These are phyloP conservation scores for Coemansia sp. DNA, from an alignment of 192 early-diverging fungal genomes.

Conservation along the genomic window DNA sequence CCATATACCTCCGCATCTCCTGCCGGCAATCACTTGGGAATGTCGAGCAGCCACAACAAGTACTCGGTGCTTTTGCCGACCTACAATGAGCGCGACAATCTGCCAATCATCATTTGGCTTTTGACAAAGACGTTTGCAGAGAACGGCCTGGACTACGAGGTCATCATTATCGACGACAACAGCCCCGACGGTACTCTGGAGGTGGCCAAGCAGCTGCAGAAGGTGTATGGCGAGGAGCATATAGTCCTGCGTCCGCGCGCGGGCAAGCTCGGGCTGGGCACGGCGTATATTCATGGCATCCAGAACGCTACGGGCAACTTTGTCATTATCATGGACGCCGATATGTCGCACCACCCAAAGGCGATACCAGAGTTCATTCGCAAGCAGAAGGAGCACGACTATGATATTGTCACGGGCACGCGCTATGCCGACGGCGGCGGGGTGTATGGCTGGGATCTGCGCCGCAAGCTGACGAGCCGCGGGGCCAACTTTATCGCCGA, in stretches of 20 bases:
- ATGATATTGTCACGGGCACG: conserved; percentile 92
- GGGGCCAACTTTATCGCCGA: conserved; percentile 96
- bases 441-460: conserved; percentile 97
- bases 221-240: conserved; percentile 74
- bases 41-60: conserved; percentile 46
- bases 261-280: conserved; percentile 93
- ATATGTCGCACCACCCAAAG: conserved; percentile 98
- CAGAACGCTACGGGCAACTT: conserved; percentile 91
- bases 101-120: conserved; percentile 93
- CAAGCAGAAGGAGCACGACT: conserved; percentile 76
- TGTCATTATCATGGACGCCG: conserved; percentile 97
- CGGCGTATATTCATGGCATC: conserved; percentile 93
- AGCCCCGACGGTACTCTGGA: conserved; percentile 94
- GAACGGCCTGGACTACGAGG: conserved; percentile 84
- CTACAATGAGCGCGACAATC: conserved; percentile 96
- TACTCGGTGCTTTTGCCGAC: conserved; percentile 97
- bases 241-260: conserved; percentile 91
- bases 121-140: conserved; percentile 82
- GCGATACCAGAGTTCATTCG: conserved; percentile 93
- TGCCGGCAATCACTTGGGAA: conserved; percentile 11
- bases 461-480: conserved; percentile 92
- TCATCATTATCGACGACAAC: conserved; percentile 94
- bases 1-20: conserved; percentile 10
- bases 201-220: conserved; percentile 83
- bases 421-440: conserved; percentile 82